phyloP scores from a whole-genome alignment of 2,329 filamentous ascomycete genomes.

The Zalaria obscura region DNA sequence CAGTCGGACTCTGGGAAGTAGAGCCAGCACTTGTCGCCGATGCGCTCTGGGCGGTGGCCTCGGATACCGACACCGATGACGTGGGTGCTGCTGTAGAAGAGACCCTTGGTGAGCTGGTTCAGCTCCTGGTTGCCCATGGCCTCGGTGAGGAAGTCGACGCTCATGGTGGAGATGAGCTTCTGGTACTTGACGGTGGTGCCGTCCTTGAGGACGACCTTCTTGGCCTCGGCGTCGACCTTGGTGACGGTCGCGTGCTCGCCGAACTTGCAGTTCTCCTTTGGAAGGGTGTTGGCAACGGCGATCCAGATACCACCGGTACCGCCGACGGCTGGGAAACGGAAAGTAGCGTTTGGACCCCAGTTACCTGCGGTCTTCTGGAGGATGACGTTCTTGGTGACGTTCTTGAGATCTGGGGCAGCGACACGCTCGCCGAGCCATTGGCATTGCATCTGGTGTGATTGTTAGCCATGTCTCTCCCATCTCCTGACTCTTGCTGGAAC shows the following conservation, averaged over 20 bases:
- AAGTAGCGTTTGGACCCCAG: conserved; percentile 97
- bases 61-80: conserved; percentile 93
- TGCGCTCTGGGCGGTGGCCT: conserved; percentile 80
- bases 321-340: conserved; percentile 91
- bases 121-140: conserved; percentile 80
- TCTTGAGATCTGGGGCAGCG: conserved; percentile 89
- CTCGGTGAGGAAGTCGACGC: conserved; percentile 76
- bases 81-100: conserved; percentile 95
- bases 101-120: conserved; percentile 67
- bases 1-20: conserved; percentile 99
- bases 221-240: conserved; percentile 75
- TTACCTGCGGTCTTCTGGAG: conserved; percentile 90
- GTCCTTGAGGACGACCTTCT: conserved; percentile 68
- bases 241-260: conserved; percentile 72
- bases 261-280: conserved; percentile 81
- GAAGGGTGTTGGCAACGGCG: conserved; percentile 83
- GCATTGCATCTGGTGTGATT: conserved; percentile 74
- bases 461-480: conserved; percentile 6
- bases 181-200: conserved; percentile 83
- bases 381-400: conserved; percentile 84
- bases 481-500: conserved; percentile 9
- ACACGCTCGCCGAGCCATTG: conserved; percentile 97
- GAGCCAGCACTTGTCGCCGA: conserved; percentile 99
- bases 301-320: conserved; percentile 99
- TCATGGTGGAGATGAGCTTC: conserved; percentile 93